Conservation (phyloP, 352 stramenopile genomes). For the Thraustotheca clavata region DNA sequence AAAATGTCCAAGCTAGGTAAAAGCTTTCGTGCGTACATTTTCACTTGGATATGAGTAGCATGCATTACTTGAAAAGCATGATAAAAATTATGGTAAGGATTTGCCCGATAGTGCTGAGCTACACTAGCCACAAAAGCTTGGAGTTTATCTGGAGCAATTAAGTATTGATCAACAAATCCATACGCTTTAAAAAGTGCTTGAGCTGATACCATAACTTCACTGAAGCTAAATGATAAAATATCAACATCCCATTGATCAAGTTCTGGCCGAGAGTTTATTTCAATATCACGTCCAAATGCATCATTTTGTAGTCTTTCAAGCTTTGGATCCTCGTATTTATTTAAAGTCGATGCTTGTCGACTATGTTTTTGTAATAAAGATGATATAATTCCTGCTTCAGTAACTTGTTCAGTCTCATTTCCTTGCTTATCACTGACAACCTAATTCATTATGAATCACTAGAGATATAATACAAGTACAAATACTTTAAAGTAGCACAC, state of each 20-base stretch:
- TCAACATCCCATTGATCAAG: slow-evolving; percentile 46
- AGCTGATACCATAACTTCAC: slow-evolving; percentile 25
- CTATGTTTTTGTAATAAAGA: slow-evolving; percentile 57
- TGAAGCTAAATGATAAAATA: slow-evolving; percentile 29
- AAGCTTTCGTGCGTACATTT: slow-evolving; percentile 27
- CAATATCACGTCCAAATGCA: slow-evolving; percentile 12
- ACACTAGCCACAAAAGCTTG: slow-evolving; percentile 49
- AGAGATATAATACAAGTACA: slow-evolving; percentile 32
- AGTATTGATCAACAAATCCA: slow-evolving; percentile 44
- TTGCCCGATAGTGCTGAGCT: slow-evolving; percentile 46
- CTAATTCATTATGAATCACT: slow-evolving; percentile 1
- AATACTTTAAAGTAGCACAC: slow-evolving; percentile 68
- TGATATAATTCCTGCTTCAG: slow-evolving; percentile 43
- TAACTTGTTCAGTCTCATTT: slow-evolving; percentile 26
- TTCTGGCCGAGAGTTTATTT: slow-evolving; percentile 4
- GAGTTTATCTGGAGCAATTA: slow-evolving; percentile 42
- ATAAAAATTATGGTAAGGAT: slow-evolving; percentile 71
- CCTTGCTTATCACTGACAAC: slow-evolving; percentile 12
- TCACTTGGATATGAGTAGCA: slow-evolving; percentile 38
- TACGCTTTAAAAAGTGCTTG: slow-evolving; percentile 48
- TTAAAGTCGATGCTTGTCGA: slow-evolving; percentile 20
- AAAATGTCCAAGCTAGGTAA: slow-evolving; percentile 47
- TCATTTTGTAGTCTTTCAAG: not conserved
- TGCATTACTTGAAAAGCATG: slow-evolving; percentile 67
- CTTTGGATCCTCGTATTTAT: not conserved